Base-by-base conservation (phyloP, 495 filamentous ascomycete species). In the Darksidea phi region DNA sequence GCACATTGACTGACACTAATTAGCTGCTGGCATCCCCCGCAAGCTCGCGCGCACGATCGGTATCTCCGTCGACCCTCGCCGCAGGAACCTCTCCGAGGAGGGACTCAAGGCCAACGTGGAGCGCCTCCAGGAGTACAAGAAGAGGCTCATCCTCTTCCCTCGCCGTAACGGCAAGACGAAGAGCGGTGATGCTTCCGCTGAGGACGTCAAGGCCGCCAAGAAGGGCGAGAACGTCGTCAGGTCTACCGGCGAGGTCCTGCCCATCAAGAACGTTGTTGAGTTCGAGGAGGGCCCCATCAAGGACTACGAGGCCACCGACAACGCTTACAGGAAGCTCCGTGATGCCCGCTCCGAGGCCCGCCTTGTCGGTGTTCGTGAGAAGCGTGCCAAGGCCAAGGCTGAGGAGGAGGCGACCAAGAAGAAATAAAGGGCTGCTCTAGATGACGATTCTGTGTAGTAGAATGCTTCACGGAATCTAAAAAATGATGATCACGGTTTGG, bases 11-110 rank as follows among this genome's bases (percentile, higher is more conserved):
- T 10, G 46, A 25, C 36, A 32, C 46, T 11, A 24, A 18, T 18
- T 95, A 94, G 94, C 90, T 78, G 94, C 94, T 73, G 90, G 89
- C 73, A 95, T 98, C 76, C 86, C 94, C 79, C 89, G 90, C 80
- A 91, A 91, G 75, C 82, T 95, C 68, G 94, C 94, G 59, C 85
- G 87, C 68, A 96, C 91, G 75, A 86, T 98, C 80, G 94, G 94
- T 78, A 97, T 98, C 81, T 76, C 90, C 63, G 92, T 98, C 79
- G 94, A 97, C 79, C 83, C 84, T 78, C 95, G 95, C 80, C 94
- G 94, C 76, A 83, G 85, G 80, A 98, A 97, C 85, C 89, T 95
- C 77, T 93, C 87, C 73, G 88, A 89, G 77, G 95, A 97, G 83
- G 86, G 86, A 61, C 89, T 97, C 69, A 80, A 88, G 74, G 83